Evolutionary conservation across 139 green algal species (phyloP), one percentile per base, ranked within the genome.

Genomic region (Picochlorum sp.): DNA sequence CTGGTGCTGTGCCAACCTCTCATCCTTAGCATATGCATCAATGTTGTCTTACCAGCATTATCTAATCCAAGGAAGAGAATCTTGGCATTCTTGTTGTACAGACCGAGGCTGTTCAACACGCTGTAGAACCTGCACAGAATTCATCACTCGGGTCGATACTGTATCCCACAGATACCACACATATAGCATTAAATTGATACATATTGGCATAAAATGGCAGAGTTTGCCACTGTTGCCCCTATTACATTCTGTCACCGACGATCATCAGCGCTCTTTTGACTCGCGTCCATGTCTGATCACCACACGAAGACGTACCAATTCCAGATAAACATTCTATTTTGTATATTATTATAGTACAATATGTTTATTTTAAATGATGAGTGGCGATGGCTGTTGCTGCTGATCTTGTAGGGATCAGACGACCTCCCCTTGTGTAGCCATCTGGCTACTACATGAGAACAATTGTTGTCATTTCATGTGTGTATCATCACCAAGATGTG

Each of bases 11-110:
- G 90, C 90, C 38, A 99, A 72, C 13, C 94, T 79, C 77, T 98
- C 91, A 65, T 99, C 94, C 75, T 97, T 98, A 99, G 77, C 94
- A 98, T 99, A 75, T 98, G 94, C 90, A 99, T 96, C 21, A 99
- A 76, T 7, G 94, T 99, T 11, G 94, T 99, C 63, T 99, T 99
- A 14, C 94, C 94, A 6, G 94, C 92, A 79, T 99, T 98, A 78
- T 99, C 94, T 20, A 99, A 78, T 23, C 94, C 94, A 74, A 99
- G 69, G 62, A 99, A 99, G 23, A 99, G 68, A 66, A 98, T 99
- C 79, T 99, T 99, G 32, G 92, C 94, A 68, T 97, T 94, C 78
- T 99, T 99, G 75, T 97, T 95, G 76, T 91, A 95, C 37, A 98
- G 81, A 4, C 93, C 92, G 18, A 98, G 79, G 4, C 76, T 86